phyloP scores from a whole-genome alignment of 2,329 filamentous ascomycete genomes.

The Botryosphaeria dothidea region DNA sequence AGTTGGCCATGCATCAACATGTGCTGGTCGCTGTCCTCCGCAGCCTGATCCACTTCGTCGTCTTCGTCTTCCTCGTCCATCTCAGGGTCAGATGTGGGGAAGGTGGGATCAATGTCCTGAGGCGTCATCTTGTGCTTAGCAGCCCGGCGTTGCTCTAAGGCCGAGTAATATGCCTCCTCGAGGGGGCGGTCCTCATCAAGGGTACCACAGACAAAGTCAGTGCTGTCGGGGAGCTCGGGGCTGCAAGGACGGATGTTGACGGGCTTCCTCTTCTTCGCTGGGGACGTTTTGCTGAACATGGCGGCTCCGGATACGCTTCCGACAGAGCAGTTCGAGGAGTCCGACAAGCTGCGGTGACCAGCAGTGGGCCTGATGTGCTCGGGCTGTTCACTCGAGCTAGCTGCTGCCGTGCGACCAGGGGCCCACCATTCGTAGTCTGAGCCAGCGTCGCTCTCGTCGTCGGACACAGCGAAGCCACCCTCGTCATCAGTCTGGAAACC shows the following conservation, averaged over 20 bases:
- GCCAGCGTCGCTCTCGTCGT: constrained; percentile 65
- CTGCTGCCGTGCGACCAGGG: constrained; percentile 51
- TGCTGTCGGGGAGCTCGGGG: constrained; percentile 90
- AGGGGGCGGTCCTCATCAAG: constrained; percentile 91
- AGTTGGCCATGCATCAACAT: constrained; percentile 72
- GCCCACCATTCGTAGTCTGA: constrained; percentile 69
- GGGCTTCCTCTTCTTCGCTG: constrained; percentile 50
- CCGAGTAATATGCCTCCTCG: constrained; percentile 90
- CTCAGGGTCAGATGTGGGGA: constrained; percentile 91
- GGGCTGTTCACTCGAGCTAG: constrained; percentile 55
- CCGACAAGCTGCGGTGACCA: constrained; percentile 50
- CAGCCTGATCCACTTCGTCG: constrained; percentile 35
- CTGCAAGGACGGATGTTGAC: constrained; percentile 65
- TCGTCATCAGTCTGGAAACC: constrained; percentile 83
- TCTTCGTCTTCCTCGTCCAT: constrained; percentile 71
- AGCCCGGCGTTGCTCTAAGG: constrained; percentile 71
- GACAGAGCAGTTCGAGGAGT: constrained; percentile 57
- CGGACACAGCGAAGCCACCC: constrained; percentile 69
- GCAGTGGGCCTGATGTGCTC: constrained; percentile 48
- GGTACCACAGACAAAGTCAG: constrained; percentile 98
- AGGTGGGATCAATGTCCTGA: constrained; percentile 79
- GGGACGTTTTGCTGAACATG: constrained; percentile 25
- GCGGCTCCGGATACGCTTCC: constrained; percentile 35
- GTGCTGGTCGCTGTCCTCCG: constrained; percentile 66
- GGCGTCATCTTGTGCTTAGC: constrained; percentile 19